Evolutionary conservation across 257 asterid species (phyloP), one percentile per base, ranked within the genome.

Genomic region (Solanum virginianum): DNA sequence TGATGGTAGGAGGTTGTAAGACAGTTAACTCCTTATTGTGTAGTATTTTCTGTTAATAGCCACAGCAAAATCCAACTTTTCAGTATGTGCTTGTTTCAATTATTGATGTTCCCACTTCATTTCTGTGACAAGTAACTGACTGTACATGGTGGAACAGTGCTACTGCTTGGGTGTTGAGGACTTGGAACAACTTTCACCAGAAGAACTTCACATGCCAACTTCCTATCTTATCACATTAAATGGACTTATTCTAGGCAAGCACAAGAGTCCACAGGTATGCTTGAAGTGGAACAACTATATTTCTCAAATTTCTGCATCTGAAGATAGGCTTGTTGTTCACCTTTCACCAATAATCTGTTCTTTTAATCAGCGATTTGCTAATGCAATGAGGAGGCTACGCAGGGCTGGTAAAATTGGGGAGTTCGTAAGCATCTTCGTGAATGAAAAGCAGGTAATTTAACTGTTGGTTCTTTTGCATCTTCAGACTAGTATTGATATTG

Each of bases 201-300:
- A 96, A 91, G 98, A 95, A 79, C 96, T 96, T 90, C 99, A 95
- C 92, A 90, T 84, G 93, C 97, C 97, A 81, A 86, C 89, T 87
- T 93, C 98, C 69, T 93, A 89, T 91, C 88, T 96, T 86, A 86
- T 96, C 85, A 92, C 94, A 32, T 89, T 93, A 83, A 95, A 96
- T 84, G 99, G 99, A 71, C 97, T 91, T 79, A 96, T 96, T 92
- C 95, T 96, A 87, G 99, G 99, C 86, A 95, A 96, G 87, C 99
- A 96, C 92, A 90, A 89, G 86, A 87, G 86, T 86, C 97, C 98
- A 59, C 97, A 92, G 88, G 98, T 94, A 91, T 18, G 82, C 60
- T 81, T 16, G 45, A 47, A 57, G 57, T 81, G 84, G 57, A 81
- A 81, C 45, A 81, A 14, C 41, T n/a, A 41, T 81, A 0, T 51